Evolutionary conservation across 768 basidiomycete genomes (phyloP).

Genomic region (Mycena rosella): DNA sequence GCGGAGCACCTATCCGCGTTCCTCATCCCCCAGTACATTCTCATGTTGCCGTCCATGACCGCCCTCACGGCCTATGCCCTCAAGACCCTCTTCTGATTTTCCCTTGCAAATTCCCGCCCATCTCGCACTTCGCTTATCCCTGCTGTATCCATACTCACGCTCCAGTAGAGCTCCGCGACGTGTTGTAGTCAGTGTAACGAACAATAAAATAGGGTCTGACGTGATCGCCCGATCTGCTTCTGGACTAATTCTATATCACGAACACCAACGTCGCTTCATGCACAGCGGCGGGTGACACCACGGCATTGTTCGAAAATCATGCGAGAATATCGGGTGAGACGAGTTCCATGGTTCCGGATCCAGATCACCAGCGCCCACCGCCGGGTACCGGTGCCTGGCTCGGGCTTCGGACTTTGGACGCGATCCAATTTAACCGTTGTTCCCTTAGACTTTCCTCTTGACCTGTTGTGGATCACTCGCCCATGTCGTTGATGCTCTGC

Average conservation of each 20-base stretch:
- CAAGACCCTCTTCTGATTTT: conserved; percentile 54
- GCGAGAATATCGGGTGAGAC: too few species aligned
- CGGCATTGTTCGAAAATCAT: too few species aligned
- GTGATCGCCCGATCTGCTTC: background rate
- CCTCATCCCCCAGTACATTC: conserved; percentile 70
- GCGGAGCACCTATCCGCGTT: conserved; percentile 74
- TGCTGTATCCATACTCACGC: conserved; percentile 6
- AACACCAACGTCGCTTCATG: too few species aligned
- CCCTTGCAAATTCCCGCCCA: background rate
- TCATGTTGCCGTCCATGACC: conserved; percentile 67
- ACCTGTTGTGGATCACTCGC: too few species aligned
- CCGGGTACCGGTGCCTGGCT: too few species aligned
- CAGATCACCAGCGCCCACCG: too few species aligned
- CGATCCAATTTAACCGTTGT: too few species aligned
- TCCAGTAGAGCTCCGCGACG: background rate
- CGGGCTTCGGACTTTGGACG: too few species aligned
- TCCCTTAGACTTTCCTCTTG: too few species aligned
- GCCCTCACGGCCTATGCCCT: conserved; percentile 62
- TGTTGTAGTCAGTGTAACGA: background rate
- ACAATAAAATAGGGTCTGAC: background rate
- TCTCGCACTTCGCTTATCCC: conserved; percentile 7
- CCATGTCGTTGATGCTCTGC: too few species aligned
- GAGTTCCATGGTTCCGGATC: too few species aligned
- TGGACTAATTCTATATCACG: background rate
- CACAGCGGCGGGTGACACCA: background rate